Evolutionary conservation across 2,329 filamentous ascomycete species (phyloP).

Genomic region (Fusarium liriodendri): DNA sequence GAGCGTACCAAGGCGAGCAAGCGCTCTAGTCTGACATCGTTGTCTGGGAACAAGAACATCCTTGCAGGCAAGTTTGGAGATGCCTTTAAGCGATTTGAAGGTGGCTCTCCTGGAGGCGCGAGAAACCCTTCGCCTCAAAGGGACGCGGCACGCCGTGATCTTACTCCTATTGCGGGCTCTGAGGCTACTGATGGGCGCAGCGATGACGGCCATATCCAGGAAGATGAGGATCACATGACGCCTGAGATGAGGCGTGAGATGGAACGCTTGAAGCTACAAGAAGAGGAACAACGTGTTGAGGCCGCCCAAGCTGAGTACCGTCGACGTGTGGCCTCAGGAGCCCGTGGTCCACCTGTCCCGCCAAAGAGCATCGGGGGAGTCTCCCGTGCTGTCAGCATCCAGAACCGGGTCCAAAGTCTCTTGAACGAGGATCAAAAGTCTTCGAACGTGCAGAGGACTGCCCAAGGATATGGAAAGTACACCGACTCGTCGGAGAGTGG

Average conservation of each 20-base stretch:
- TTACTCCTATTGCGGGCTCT: conserved; percentile 81
- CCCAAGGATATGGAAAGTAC: conserved; percentile 90
- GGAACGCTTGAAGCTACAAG: conserved; percentile 81
- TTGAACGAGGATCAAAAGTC: conserved; percentile 80
- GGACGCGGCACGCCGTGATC: conserved; percentile 59
- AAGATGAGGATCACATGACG: conserved; percentile 75
- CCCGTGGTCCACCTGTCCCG: conserved; percentile 52
- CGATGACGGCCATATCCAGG: conserved; percentile 72
- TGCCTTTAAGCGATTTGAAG: conserved; percentile 92
- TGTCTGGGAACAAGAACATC: conserved; percentile 82
- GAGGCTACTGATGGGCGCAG: conserved; percentile 71
- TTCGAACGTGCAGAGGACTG: conserved; percentile 72
- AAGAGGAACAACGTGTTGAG: conserved; percentile 91
- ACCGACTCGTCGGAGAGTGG: conserved; percentile 66
- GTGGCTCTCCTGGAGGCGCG: conserved; percentile 52
- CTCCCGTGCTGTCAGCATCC: conserved; percentile 83
- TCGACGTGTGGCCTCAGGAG: conserved; percentile 71
- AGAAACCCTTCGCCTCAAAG: conserved; percentile 63
- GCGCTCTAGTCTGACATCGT: conserved; percentile 76
- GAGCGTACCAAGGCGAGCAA: conserved; percentile 68
- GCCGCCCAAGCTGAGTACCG: conserved; percentile 91
- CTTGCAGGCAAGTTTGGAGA: conserved; percentile 92
- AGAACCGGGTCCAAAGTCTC: conserved; percentile 88
- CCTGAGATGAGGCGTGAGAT: conserved; percentile 92
- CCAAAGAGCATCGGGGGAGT: conserved; percentile 69